Conservation (phyloP, 768 basidiomycete species). For the Mycena epipterygia region DNA sequence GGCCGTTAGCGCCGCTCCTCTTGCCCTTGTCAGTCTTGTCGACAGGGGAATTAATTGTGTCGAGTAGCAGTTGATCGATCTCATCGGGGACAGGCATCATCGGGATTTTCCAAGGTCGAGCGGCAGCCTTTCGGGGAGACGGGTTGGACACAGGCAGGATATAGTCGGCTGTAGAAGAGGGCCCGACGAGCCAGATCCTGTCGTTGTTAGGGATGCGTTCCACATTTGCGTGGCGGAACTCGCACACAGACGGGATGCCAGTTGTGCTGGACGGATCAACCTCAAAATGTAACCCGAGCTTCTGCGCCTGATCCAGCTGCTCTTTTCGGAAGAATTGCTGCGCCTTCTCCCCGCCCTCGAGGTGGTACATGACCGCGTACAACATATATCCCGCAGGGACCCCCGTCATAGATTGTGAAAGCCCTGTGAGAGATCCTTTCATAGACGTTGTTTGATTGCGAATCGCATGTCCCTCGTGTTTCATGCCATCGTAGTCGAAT, state of each 20-base stretch:
- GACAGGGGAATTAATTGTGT: too few relatives aligned
- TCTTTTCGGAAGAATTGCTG: slow-evolving; percentile 17
- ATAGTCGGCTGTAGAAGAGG: too few relatives aligned
- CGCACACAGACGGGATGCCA: neutral
- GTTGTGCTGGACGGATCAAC: neutral
- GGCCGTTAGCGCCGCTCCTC: too few relatives aligned
- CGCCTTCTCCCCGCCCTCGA: slow-evolving; percentile 10
- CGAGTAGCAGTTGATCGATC: too few relatives aligned
- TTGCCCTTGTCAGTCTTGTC: too few relatives aligned
- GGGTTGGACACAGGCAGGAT: too few relatives aligned
- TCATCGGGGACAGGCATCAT: too few relatives aligned
- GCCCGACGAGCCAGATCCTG: too few relatives aligned
- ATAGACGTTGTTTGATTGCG: neutral
- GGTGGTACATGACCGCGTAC: slow-evolving; percentile 13
- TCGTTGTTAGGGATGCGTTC: too few relatives aligned
- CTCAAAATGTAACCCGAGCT: neutral
- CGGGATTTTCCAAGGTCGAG: too few relatives aligned
- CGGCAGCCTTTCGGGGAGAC: too few relatives aligned
- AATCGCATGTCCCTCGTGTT: slow-evolving; percentile 13
- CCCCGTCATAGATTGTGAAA: neutral
- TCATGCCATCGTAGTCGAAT: slow-evolving; percentile 24
- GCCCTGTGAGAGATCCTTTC: slow-evolving; percentile 8
- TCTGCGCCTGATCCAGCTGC: neutral
- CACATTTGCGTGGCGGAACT: neutral
- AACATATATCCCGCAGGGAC: slow-evolving; percentile 1